Conservation (phyloP, 2,329 filamentous ascomycete genomes). For the Aspergillus ochraceus region DNA sequence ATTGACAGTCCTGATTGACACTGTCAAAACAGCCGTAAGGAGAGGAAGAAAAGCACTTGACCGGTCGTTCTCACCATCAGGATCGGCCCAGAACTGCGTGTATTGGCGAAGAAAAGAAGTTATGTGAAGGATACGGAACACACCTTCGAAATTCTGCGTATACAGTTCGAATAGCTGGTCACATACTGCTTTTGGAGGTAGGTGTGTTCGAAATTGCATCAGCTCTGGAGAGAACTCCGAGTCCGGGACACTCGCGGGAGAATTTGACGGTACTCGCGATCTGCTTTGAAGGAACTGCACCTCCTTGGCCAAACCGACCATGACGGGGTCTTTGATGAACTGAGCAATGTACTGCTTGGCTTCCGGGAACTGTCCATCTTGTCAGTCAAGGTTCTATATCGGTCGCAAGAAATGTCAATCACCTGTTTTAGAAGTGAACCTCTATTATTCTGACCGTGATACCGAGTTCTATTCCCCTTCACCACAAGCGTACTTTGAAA, state of each 20-base stretch:
- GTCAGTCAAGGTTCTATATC: not conserved
- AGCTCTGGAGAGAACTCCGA: slow-evolving; percentile 16
- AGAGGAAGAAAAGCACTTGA: slow-evolving; percentile 16
- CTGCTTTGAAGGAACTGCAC: slow-evolving; percentile 26
- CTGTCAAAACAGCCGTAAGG: slow-evolving; percentile 17
- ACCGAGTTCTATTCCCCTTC: slow-evolving; percentile 23
- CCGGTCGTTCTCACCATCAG: slow-evolving; percentile 8
- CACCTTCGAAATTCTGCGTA: slow-evolving; percentile 20
- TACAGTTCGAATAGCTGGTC: slow-evolving; percentile 19
- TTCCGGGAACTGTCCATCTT: slow-evolving; percentile 16
- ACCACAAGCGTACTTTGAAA: slow-evolving; percentile 19
- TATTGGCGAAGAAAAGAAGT: slow-evolving; percentile 20
- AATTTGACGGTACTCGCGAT: slow-evolving; percentile 8
- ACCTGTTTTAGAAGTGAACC: slow-evolving; percentile 21
- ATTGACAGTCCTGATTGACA: slow-evolving; percentile 5
- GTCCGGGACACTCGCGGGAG: slow-evolving; percentile 17
- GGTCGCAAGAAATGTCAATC: not conserved
- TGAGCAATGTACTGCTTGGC: slow-evolving; percentile 23
- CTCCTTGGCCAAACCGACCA: slow-evolving; percentile 22
- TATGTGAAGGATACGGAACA: slow-evolving; percentile 21
- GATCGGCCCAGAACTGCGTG: slow-evolving; percentile 14
- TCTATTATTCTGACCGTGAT: slow-evolving; percentile 23
- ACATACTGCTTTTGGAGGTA: slow-evolving; percentile 18
- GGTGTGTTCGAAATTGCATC: slow-evolving; percentile 7
- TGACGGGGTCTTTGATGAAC: slow-evolving; percentile 15